phyloP scores from a whole-genome alignment of 1,284 basidiomycete species.

The Boletus smithii region DNA sequence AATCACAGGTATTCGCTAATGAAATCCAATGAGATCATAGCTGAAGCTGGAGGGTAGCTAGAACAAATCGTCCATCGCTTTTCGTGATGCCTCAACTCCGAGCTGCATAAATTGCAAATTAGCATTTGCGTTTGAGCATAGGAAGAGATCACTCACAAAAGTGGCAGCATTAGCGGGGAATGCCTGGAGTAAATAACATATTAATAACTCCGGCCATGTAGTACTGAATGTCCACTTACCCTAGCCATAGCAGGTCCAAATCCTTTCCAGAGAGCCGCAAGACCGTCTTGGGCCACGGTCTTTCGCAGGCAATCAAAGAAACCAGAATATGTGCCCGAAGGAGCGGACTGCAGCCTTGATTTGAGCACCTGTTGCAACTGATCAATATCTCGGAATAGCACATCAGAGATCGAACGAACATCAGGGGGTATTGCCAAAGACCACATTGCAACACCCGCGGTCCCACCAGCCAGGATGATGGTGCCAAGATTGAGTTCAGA shows the following conservation, averaged over 20 bases:
- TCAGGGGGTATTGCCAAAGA: slow-evolving; percentile 92
- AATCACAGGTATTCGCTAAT: slow-evolving; percentile 7
- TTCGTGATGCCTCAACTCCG: slow-evolving; percentile 78
- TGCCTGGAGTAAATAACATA: slow-evolving; percentile 46
- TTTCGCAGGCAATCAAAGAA: slow-evolving; percentile 91
- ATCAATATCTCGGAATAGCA: slow-evolving; percentile 14
- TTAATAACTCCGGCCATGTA: slow-evolving; percentile 7
- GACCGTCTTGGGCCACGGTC: slow-evolving; percentile 90
- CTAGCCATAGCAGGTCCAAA: slow-evolving; percentile 96
- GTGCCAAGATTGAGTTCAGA: slow-evolving; percentile 84
- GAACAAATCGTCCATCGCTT: slow-evolving; percentile 64
- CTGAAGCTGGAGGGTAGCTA: slow-evolving; percentile 28
- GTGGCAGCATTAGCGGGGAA: slow-evolving; percentile 96
- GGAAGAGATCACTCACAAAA: slow-evolving; percentile 62
- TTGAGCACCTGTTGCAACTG: slow-evolving; percentile 74
- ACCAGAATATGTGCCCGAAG: slow-evolving; percentile 92
- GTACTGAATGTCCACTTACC: slow-evolving; percentile 41
- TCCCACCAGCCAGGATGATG: slow-evolving; percentile 90
- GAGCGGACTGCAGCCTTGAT: slow-evolving; percentile 95
- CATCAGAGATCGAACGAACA: slow-evolving; percentile 46
- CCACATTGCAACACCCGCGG: slow-evolving; percentile 98
- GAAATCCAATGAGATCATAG: slow-evolving; percentile 1
- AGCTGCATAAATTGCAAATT: slow-evolving; percentile 44
- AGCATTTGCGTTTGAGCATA: slow-evolving; percentile 2
- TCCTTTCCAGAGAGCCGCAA: slow-evolving; percentile 91